Evolutionary conservation across 257 asterid genomes (phyloP), one percentile per base, ranked within the genome.

Genomic region (Cinchona pubescens): DNA sequence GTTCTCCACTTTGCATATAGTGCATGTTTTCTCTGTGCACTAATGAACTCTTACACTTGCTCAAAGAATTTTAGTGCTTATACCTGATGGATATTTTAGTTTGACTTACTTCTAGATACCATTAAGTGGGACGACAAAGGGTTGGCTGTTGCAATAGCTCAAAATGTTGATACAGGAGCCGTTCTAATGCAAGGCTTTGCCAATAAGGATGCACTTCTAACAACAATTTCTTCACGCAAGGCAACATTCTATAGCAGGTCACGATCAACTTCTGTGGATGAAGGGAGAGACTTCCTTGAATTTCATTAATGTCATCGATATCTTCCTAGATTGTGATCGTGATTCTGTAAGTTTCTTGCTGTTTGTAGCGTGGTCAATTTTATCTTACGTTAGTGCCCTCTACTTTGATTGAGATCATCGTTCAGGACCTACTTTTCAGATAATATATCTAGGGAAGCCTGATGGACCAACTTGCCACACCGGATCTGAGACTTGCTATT

Each of bases 121-220:
- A 84, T 92, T 73, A 95, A 95, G 74, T 95, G 99, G 97, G 98
- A 95, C 11, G 97, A 92, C 67, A 91, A 91, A 84, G 98, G 98
- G 55, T 80, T 95, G 82, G 97, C 92, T 0, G 99, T 92, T 79
- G 99, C 96, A 55, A 92, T 95, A 58, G 98, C 96, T 65, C 98
- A 95, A 83, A 93, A 95, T 79, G 88, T 95, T 30, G 96, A 95
- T 64, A 91, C 93, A 0, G 94, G 98, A 82, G 98, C 96, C 27
- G 78, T 95, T 72, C 82, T 90, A 66, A 94, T 92, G 98, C 97
- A 94, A 90, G 97, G 97, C 27, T 94, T 94, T 81, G 87, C 84
- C 55, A 88, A 94, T 78, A 87, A 82, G 68, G 97, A 92, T 53
- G 97, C 97, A 66, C 92, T 94, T 74, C 66, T 79, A 35, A 83